Percentiles rank a stretch among this genome's conserved stretches.
Conservation (phyloP, 148 eudicot species). For the Nepenthes gracilis region DNA sequence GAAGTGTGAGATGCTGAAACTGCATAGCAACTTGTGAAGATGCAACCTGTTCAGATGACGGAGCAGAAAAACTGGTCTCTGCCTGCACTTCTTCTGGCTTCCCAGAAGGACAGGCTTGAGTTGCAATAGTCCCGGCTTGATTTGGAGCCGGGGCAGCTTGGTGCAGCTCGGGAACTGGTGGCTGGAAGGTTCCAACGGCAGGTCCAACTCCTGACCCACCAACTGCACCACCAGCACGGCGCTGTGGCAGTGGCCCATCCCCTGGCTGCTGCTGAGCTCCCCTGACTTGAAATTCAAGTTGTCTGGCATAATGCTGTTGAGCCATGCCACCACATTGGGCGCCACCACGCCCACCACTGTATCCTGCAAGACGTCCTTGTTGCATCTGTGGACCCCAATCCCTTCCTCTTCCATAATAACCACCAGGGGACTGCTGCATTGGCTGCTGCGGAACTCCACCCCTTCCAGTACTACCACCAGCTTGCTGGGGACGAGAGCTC, state of each 20-base stretch:
- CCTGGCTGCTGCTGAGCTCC: conserved; percentile 45
- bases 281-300: conserved; percentile 47
- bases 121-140: conserved; percentile 41
- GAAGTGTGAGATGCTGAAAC: conserved; percentile 34
- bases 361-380: conserved; percentile 27
- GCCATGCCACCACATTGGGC: conserved; percentile 38
- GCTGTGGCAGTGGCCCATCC: conserved; percentile 52
- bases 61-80: conserved; percentile 38
- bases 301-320: conserved; percentile 54
- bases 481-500: conserved; percentile 54
- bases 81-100: conserved; percentile 21
- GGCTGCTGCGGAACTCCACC: conserved; percentile 29
- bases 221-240: conserved; percentile 30
- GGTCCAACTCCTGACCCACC: conserved; percentile 47
- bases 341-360: conserved; percentile 21
- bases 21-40: conserved; percentile 33
- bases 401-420: conserved; percentile 44
- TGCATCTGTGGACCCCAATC: conserved; percentile 35
- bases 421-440: conserved; percentile 32
- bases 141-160: conserved; percentile 78
- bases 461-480: conserved; percentile 23
- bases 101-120: conserved; percentile 34
- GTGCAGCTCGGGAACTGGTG: conserved; percentile 92
- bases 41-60: conserved; percentile 22
- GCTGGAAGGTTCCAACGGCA: conserved; percentile 42